A percentile compares a stretch with the other conserved stretches of the same genome.
These are phyloP conservation scores for Bretziella fagacearum DNA, from an alignment of 2,329 filamentous ascomycete species.

Conservation along the genomic window DNA sequence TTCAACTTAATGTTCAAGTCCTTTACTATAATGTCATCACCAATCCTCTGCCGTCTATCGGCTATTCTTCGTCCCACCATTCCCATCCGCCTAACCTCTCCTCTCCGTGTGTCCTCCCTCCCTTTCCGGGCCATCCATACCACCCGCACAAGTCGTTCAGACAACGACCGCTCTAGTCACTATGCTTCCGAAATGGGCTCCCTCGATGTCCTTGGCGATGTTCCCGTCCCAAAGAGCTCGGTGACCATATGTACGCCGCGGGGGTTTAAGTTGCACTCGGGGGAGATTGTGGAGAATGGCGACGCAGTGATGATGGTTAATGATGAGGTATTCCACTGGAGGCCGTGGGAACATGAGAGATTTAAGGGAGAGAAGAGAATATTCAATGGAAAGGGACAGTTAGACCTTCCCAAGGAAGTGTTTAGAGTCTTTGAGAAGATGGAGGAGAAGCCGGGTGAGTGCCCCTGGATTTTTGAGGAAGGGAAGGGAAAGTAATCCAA, in stretches of 20 bases:
- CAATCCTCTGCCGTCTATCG: too few species aligned
- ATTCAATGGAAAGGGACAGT: constrained; percentile 63
- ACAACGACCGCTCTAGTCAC: not conserved
- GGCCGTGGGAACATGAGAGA: constrained; percentile 48
- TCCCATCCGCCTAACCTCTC: too few species aligned
- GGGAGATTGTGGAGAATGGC: constrained; percentile 50
- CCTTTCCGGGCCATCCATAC: not conserved
- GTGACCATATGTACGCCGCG: constrained; percentile 68
- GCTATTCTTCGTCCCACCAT: too few species aligned
- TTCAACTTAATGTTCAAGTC: too few species aligned
- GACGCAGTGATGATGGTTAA: constrained; percentile 63
- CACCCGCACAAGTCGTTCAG: not conserved
- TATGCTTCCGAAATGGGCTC: constrained; percentile 12
- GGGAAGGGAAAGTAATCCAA: constrained; percentile 9
- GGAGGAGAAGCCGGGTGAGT: constrained; percentile 76
- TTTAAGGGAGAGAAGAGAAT: constrained; percentile 28
- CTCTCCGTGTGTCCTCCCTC: not conserved
- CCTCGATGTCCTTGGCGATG: constrained; percentile 63
- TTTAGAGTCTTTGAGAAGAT: constrained; percentile 63
- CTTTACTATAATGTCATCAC: too few species aligned
- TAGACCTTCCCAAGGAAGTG: constrained; percentile 52
- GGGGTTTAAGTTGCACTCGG: constrained; percentile 77
- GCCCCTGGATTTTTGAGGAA: not conserved
- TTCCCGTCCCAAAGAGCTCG: constrained; percentile 60
- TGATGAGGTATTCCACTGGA: constrained; percentile 79